Evolutionary conservation across 2,329 filamentous ascomycete genomes (phyloP).

Genomic region (Claviceps sp.): DNA sequence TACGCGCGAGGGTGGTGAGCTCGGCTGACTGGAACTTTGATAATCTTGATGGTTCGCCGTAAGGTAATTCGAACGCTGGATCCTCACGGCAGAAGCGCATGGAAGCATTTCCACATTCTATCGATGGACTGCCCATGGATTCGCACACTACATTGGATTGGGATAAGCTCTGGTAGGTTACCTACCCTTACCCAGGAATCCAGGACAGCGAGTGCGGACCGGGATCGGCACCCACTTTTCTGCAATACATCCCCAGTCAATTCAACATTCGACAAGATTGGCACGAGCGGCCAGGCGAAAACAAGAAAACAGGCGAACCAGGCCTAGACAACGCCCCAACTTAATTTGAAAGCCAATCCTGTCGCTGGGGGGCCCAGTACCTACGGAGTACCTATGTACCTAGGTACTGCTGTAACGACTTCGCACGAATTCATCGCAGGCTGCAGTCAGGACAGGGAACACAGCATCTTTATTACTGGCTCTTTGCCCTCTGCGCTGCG

Average conservation of each 20-base stretch:
- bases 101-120: neutral
- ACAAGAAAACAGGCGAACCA: neutral
- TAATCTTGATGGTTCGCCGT: neutral
- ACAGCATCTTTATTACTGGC: no score
- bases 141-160: no score
- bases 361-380: neutral
- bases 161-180: no score
- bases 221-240: neutral
- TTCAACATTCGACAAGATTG: constrained; percentile 4
- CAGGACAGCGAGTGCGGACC: neutral
- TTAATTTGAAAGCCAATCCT: constrained; percentile 2
- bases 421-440: no score
- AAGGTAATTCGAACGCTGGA: neutral
- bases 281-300: neutral
- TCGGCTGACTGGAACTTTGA: no score
- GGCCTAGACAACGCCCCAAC: neutral
- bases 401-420: neutral
- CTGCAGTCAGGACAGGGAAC: no score
- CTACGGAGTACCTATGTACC: neutral
- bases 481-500: no score
- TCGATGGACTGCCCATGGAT: neutral
- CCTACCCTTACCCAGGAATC: neutral
- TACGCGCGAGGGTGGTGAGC: no score
- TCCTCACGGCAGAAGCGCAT: neutral
- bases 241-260: neutral